Percentiles rank a stretch among this genome's conserved stretches.
Conservation (phyloP, 345 rosid genomes). For the Erodium maritimum region DNA sequence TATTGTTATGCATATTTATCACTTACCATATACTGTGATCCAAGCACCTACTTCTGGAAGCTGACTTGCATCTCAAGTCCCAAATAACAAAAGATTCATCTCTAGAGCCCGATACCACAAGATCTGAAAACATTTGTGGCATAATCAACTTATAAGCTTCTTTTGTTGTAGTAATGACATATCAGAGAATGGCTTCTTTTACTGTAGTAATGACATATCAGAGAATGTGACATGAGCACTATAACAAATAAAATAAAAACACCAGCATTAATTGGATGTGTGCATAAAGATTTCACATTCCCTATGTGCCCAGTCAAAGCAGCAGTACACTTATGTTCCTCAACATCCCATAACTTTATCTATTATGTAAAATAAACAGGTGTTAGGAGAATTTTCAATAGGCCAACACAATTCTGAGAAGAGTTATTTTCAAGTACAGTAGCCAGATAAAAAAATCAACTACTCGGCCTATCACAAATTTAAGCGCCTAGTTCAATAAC, state of each 20-base stretch:
- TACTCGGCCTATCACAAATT: no score
- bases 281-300: slow-evolving; percentile 76
- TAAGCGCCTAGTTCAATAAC: no score
- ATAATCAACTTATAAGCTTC: neutral
- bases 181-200: no score
- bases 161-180: no score
- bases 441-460: no score
- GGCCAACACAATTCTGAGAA: neutral
- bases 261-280: slow-evolving; percentile 79
- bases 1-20: neutral
- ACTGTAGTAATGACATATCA: no score
- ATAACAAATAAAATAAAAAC: neutral
- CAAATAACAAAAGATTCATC: slow-evolving; percentile 86
- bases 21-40: slow-evolving; percentile 38
- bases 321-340: slow-evolving; percentile 43
- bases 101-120: slow-evolving; percentile 81
- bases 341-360: slow-evolving; percentile 84
- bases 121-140: slow-evolving; percentile 30
- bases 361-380: slow-evolving; percentile 12
- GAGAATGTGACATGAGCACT: neutral
- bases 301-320: slow-evolving; percentile 58
- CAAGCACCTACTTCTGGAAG: slow-evolving; percentile 18
- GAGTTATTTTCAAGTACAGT: neutral
- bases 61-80: slow-evolving; percentile 72
- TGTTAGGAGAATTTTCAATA: neutral